Base-by-base conservation (phyloP, 1,284 basidiomycete species). In the Xerocomus tenax region DNA sequence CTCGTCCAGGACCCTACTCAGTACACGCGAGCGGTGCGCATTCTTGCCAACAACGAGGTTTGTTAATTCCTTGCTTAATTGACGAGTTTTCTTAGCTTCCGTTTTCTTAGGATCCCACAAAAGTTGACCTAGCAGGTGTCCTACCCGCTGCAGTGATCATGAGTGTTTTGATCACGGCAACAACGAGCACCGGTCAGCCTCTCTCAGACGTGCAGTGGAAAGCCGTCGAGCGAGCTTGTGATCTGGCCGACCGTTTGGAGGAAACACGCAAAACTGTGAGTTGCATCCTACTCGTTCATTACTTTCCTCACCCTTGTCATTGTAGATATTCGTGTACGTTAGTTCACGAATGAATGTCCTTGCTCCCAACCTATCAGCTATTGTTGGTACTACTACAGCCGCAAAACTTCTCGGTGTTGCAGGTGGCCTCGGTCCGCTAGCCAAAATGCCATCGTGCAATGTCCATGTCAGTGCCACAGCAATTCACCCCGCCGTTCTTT, bases 261-360 rank as follows among this genome's bases (percentile, higher is more conserved):
- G 84, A 87, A 56, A 87, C 90, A 0, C 81, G 93, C 44, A 89
- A 89, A 71, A 87, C 82, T 75, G 90, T 87, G 47, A 43, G 65
- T 15, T 5, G 1, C 13, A 42, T 42, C 69, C 52, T n/a, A 44
- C 25, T 5, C 44, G 3, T 30, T 23, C 46, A 39, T 29, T 18
- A 0, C 36, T 15, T 42, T 8, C 1, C 54, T 64, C 29, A 61
- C 39, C 9, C 30, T 42, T 45, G 23, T 52, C 19, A 18, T 45
- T 29, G 0, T 61, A 91, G 82, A 98, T 98, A 60, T 93, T 98
- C 71, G 84, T 89, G 74, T 98, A 98, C 76, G 96, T 99, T 68
- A 95, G 96, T 75, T 96, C 92, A 63, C 82, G 96, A 69, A 98
- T 99, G 91, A 90, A 91, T 71, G 82, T 94, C 47, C 86, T 99